phyloP scores from a whole-genome alignment of 805 yeast species.

The Teunomyces lycoperdinae region DNA sequence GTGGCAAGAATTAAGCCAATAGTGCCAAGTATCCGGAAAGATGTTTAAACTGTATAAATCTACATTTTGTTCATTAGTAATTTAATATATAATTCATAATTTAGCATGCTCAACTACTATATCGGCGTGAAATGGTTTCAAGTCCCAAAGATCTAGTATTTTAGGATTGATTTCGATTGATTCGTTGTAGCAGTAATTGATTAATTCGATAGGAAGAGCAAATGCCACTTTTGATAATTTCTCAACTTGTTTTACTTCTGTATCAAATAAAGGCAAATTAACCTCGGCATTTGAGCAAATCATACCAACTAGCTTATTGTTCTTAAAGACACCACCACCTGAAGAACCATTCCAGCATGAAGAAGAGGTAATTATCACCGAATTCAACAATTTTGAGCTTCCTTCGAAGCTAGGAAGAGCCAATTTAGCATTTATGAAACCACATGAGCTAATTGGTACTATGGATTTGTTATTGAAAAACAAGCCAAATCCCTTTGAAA shows the following conservation, averaged over 20 bases:
- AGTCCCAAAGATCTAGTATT: constrained; percentile 21
- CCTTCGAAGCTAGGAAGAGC: constrained; percentile 7
- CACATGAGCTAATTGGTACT: constrained; percentile 33
- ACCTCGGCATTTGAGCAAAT: constrained; percentile 46
- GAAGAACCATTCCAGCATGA: constrained; percentile 53
- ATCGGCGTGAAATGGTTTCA: constrained; percentile 22
- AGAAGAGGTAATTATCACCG: constrained; percentile 36
- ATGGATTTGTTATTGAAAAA: constrained; percentile 19
- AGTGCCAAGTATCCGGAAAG: constrained; percentile 4
- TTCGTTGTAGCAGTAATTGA: constrained; percentile 20
- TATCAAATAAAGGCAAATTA: constrained; percentile 15
- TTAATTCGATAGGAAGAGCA: constrained; percentile 31
- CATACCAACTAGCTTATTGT: constrained; percentile 34
- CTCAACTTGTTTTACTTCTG: constrained; percentile 16
- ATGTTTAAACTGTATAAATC: neutral
- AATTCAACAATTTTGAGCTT: neutral
- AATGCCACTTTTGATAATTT: constrained; percentile 31
- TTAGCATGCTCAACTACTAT: constrained; percentile 16
- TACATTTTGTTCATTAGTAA: neutral
- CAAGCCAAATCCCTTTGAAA: constrained; percentile 41
- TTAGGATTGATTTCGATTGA: constrained; percentile 10
- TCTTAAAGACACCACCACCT: constrained; percentile 42
- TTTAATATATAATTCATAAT: constrained; percentile 9
- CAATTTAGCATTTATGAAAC: constrained; percentile 20
- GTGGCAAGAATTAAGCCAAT: neutral